phyloP scores from a whole-genome alignment of 768 basidiomycete species.

The Suillus cothurnatus region DNA sequence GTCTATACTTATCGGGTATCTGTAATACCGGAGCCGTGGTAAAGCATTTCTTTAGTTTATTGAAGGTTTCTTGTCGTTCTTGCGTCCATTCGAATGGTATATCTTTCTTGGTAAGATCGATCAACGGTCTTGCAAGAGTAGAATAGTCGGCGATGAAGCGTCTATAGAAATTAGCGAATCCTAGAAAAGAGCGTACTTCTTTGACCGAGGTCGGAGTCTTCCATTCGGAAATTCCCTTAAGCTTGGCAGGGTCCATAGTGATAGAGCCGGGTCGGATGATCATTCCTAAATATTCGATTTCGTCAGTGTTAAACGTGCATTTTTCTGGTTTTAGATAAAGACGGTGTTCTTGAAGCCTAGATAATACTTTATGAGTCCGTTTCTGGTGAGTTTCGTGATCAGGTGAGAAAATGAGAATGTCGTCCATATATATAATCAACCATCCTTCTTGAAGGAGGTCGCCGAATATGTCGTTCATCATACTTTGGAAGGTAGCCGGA shows the following conservation, averaged over 20 bases:
- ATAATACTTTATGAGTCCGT: constrained; percentile 23
- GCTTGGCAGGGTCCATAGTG: background rate
- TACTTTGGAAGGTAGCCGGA: constrained; percentile 23
- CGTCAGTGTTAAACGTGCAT: background rate
- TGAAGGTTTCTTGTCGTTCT: constrained; percentile 26
- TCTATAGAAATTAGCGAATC: constrained; percentile 34
- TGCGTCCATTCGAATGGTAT: constrained; percentile 26
- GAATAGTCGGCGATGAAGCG: constrained; percentile 34
- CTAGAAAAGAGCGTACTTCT: constrained; percentile 21
- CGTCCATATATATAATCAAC: constrained; percentile 30
- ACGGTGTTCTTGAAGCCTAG: constrained; percentile 29
- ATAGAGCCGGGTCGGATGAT: background rate
- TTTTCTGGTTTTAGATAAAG: constrained; percentile 32
- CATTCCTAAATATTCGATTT: background rate
- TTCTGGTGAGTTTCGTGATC: constrained; percentile 13
- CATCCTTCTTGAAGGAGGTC: constrained; percentile 21
- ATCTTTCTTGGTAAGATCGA: constrained; percentile 29
- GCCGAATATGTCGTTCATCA: constrained; percentile 28
- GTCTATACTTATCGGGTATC: constrained; percentile 12
- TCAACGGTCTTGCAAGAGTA: constrained; percentile 22
- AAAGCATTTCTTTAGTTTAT: constrained; percentile 29
- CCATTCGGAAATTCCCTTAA: background rate
- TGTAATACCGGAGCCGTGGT: background rate
- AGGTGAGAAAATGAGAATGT: constrained; percentile 27
- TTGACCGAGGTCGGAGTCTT: background rate